Conservation (phyloP, 1,139 yeast genomes). For the Sugiyamaella japonica region DNA sequence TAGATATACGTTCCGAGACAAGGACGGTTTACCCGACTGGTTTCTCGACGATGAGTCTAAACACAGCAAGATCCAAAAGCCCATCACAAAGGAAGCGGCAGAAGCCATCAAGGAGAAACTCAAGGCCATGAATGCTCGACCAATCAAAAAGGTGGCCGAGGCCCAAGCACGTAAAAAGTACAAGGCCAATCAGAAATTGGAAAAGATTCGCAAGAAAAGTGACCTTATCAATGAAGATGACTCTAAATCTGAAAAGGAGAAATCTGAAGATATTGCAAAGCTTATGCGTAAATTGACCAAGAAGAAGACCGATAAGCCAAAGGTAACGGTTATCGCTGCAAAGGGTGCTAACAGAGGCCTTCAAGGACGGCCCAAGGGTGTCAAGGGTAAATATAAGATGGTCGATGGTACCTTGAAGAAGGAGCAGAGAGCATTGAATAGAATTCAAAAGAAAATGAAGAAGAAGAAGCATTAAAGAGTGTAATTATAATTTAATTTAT, state of each 20-base stretch:
- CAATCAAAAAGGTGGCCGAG: slow-evolving; percentile 95
- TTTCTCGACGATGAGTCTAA: slow-evolving; percentile 85
- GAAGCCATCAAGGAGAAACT: slow-evolving; percentile 86
- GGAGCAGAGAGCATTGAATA: slow-evolving; percentile 88
- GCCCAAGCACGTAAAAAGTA: slow-evolving; percentile 96
- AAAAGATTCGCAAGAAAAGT: slow-evolving; percentile 89
- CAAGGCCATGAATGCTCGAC: slow-evolving; percentile 91
- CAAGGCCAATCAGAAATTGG: slow-evolving; percentile 87
- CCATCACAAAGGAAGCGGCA: slow-evolving; percentile 96
- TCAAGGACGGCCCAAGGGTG: slow-evolving; percentile 95
- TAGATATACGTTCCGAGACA: slow-evolving; percentile 86
- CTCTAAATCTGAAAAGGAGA: slow-evolving; percentile 85
- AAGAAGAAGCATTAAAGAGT: slow-evolving; percentile 19
- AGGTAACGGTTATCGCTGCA: slow-evolving; percentile 90
- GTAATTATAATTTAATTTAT: not conserved
- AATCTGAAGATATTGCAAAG: slow-evolving; percentile 87
- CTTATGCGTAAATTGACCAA: slow-evolving; percentile 75
- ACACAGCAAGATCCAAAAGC: slow-evolving; percentile 83
- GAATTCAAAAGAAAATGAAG: slow-evolving; percentile 77
- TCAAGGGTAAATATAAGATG: slow-evolving; percentile 98
- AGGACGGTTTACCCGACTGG: slow-evolving; percentile 93
- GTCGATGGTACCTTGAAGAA: slow-evolving; percentile 98
- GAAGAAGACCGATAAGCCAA: slow-evolving; percentile 75
- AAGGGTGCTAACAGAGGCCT: slow-evolving; percentile 80
- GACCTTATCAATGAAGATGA: slow-evolving; percentile 87